phyloP scores from a whole-genome alignment of 202 grass and related monocot species.

The Saccharum hybrid region DNA sequence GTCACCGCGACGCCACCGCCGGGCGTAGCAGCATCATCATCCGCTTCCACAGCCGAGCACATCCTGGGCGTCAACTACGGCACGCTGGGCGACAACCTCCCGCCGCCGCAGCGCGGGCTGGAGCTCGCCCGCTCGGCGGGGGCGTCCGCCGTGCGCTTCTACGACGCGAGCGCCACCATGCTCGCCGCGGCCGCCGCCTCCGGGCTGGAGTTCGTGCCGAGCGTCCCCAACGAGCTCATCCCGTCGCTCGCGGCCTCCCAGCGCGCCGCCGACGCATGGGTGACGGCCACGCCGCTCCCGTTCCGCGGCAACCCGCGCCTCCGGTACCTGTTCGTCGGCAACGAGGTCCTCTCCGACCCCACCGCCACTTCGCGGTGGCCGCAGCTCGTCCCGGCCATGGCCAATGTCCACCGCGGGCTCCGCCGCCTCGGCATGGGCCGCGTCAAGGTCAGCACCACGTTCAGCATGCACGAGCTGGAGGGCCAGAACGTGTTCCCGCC shows the following conservation, averaged over 20 bases:
- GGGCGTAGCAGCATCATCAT: too few species aligned
- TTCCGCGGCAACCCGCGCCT: slow-evolving; percentile 39
- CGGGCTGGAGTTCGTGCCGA: slow-evolving; percentile 50
- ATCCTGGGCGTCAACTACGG: slow-evolving; percentile 68
- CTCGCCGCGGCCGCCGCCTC: slow-evolving; percentile 53
- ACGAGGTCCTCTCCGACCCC: slow-evolving; percentile 70
- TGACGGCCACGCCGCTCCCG: slow-evolving; percentile 47
- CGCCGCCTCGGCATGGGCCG: slow-evolving; percentile 34
- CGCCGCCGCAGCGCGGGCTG: slow-evolving; percentile 39
- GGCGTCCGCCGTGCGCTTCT: slow-evolving; percentile 61
- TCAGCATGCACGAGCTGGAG: slow-evolving; percentile 60
- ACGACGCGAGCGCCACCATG: slow-evolving; percentile 66
- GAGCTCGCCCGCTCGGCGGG: slow-evolving; percentile 53
- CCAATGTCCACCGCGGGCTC: slow-evolving; percentile 51
- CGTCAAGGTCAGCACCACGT: slow-evolving; percentile 59
- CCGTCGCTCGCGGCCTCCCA: slow-evolving; percentile 42
- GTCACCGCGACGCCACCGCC: not conserved
- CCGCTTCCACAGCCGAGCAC: slow-evolving; percentile 1
- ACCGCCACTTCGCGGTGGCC: slow-evolving; percentile 48
- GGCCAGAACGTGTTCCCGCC: slow-evolving; percentile 56
- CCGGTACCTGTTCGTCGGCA: slow-evolving; percentile 65
- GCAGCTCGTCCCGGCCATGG: slow-evolving; percentile 63
- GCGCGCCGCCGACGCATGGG: slow-evolving; percentile 51
- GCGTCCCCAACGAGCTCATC: slow-evolving; percentile 63
- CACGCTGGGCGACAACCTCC: slow-evolving; percentile 68